Evolutionary conservation across 257 asterid genomes (phyloP).

Genomic region (Fraxinus quadrangulata): DNA sequence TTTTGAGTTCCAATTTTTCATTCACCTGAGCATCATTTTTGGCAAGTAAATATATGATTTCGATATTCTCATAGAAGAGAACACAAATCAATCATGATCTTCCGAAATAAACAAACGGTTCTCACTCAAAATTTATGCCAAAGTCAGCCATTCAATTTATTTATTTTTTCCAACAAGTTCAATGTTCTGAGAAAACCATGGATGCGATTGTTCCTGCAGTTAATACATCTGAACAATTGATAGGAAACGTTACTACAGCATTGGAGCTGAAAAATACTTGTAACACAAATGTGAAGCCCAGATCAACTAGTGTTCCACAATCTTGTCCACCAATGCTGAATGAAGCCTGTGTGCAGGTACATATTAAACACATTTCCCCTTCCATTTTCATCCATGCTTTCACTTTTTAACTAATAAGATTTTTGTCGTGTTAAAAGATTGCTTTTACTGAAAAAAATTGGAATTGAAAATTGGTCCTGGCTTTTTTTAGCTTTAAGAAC

Average conservation of each 20-base stretch:
- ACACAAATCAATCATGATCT: too few relatives aligned
- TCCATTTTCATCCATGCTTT: background rate
- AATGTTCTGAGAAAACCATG: constrained; percentile 4
- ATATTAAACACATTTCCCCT: constrained; percentile 1
- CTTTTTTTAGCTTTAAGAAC: background rate
- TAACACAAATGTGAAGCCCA: constrained; percentile 1
- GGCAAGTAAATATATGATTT: too few relatives aligned
- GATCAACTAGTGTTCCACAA: constrained; percentile 31
- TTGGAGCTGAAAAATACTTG: constrained; percentile 57
- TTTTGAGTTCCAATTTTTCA: too few relatives aligned
- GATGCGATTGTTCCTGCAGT: constrained; percentile 29
- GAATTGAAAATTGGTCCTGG: too few relatives aligned
- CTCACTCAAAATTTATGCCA: too few relatives aligned
- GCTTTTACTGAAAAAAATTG: too few relatives aligned
- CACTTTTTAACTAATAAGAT: background rate
- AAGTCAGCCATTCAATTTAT: too few relatives aligned
- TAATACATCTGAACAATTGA: constrained; percentile 33
- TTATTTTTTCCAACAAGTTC: background rate
- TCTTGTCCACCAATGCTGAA: constrained; percentile 37
- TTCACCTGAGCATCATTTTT: too few relatives aligned
- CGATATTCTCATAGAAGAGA: too few relatives aligned
- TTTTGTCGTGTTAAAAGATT: too few relatives aligned
- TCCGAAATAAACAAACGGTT: too few relatives aligned
- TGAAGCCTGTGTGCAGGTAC: constrained; percentile 74
- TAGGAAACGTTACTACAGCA: constrained; percentile 44